Conservation (phyloP, 1,284 basidiomycete genomes). For the Ceratobasidium sp. region DNA sequence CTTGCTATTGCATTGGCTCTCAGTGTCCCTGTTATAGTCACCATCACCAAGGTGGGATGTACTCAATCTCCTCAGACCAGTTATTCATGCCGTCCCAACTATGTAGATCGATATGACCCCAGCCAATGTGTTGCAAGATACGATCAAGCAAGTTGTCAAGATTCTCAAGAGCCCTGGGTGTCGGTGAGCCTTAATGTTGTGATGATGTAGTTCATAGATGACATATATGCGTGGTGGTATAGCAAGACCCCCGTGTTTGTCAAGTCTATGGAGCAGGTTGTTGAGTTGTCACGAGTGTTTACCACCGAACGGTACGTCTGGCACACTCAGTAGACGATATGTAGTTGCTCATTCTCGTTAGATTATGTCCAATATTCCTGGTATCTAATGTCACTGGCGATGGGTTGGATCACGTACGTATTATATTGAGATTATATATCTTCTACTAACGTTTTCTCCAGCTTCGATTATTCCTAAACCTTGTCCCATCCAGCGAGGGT, state of each 20-base stretch:
- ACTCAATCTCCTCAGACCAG: background rate
- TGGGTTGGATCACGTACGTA: constrained; percentile 76
- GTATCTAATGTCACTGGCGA: constrained; percentile 95
- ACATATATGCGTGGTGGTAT: constrained; percentile 15
- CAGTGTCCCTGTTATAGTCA: constrained; percentile 91
- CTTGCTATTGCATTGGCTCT: constrained; percentile 93
- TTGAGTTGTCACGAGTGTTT: constrained; percentile 78
- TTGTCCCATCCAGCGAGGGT: constrained; percentile 82
- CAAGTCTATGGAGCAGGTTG: constrained; percentile 74
- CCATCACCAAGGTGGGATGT: constrained; percentile 83
- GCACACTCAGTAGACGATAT: background rate
- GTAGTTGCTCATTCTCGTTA: constrained; percentile 47
- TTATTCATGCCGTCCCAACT: background rate
- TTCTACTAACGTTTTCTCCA: constrained; percentile 53
- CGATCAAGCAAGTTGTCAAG: constrained; percentile 91
- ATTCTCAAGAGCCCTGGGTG: constrained; percentile 95
- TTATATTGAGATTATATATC: constrained; percentile 43
- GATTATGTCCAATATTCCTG: constrained; percentile 92
- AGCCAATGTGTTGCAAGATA: constrained; percentile 86
- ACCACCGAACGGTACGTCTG: constrained; percentile 66
- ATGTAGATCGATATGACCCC: constrained; percentile 97
- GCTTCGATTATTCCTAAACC: constrained; percentile 85
- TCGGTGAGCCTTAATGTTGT: constrained; percentile 58
- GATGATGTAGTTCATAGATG: constrained; percentile 27
- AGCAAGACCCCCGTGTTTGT: constrained; percentile 83